Base-by-base conservation (phyloP, 139 green algal species). In the Auxenochlorella pyrenoidosa region DNA sequence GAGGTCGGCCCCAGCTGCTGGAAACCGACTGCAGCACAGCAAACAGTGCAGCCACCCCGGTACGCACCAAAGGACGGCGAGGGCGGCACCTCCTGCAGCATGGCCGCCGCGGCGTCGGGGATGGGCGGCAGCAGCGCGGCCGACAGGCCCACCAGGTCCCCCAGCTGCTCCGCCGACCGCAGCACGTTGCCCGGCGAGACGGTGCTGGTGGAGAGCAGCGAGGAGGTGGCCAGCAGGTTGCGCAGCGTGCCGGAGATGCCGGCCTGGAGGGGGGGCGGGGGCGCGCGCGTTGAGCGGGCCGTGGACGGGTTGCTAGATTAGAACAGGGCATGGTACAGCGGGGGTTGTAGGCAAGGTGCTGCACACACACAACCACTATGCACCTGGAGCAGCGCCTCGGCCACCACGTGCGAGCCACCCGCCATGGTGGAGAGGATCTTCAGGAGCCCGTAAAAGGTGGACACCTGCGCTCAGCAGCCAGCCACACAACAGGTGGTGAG, bases 381-480 rank as follows among this genome's bases (percentile, higher is more conserved):
- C 21, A 87, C 90, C 75, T 91, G 58, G 76, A 98, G 91, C 83
- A 98, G 92, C 43, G 90, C 92, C 79, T 95, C 90, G 0, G 96
- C 93, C 2, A 97, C 93, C 1, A 89, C 86, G 51, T 88, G 77
- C 6, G 88, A 95, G 44, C 91, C 90, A 54, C 70, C 63, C 0
- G 91, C 93, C 82, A 93, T 96, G 32, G 93, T 95, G 41, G 93
- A 86, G 34, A 98, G 90, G 40, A 98, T 93, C 90, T 94, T 94
- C 38, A 98, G 85, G 32, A 98, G 90, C 76, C 93, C 92, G 86
- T 95, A 97, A 93, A 97, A 98, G 44, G 95, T 98, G 63, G 90
- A 89, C 3, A 75, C 47, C 76, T 75, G 54, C 26, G 59, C 10
- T 5, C 34, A n/a, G 63, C 8, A 10, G 47, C 47, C n/a, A n/a